phyloP scores from a whole-genome alignment of 73 alveolate species.

The Blepharisma japonicum region DNA sequence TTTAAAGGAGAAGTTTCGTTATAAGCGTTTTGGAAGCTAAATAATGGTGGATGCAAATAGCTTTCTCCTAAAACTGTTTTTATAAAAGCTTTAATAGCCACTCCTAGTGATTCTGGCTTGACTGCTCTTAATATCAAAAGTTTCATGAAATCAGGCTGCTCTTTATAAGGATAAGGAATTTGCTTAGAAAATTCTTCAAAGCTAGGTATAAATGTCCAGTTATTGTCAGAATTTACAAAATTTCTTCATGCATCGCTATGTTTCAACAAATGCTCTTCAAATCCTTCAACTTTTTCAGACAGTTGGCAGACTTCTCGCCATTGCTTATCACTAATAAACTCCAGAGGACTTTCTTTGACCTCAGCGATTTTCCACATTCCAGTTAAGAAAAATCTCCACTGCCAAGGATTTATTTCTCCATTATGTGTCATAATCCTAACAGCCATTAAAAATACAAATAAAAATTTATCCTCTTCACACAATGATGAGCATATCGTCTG shows the following conservation, averaged over 20 bases:
- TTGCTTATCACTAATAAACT: conserved; percentile 39
- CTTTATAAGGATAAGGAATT: conserved; percentile 51
- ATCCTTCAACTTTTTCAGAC: conserved; percentile 53
- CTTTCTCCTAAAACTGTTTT: conserved; percentile 67
- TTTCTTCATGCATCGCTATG: conserved; percentile 41
- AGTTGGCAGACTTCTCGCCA: conserved; percentile 54
- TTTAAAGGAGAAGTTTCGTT: conserved; percentile 62
- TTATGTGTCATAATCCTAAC: conserved; percentile 62
- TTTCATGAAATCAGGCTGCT: conserved; percentile 65
- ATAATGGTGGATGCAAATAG: conserved; percentile 72
- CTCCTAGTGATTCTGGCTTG: conserved; percentile 70
- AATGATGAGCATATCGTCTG: conserved; percentile 90
- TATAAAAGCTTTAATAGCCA: conserved; percentile 62
- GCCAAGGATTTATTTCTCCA: conserved; percentile 33
- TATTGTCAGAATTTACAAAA: conserved; percentile 39
- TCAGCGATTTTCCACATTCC: conserved; percentile 61
- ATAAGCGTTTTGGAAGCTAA: conserved; percentile 62
- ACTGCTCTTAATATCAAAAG: conserved; percentile 65
- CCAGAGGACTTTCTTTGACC: conserved; percentile 35
- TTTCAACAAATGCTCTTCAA: conserved; percentile 40
- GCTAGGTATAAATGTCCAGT: conserved; percentile 51
- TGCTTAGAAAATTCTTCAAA: conserved; percentile 70
- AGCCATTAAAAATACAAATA: conserved; percentile 90
- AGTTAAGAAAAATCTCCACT: conserved; percentile 69
- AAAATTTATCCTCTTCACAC: conserved; percentile 95